These are phyloP conservation scores for Westerdykella aurantiaca DNA, from an alignment of 2,329 filamentous ascomycete species.

Conservation along the genomic window DNA sequence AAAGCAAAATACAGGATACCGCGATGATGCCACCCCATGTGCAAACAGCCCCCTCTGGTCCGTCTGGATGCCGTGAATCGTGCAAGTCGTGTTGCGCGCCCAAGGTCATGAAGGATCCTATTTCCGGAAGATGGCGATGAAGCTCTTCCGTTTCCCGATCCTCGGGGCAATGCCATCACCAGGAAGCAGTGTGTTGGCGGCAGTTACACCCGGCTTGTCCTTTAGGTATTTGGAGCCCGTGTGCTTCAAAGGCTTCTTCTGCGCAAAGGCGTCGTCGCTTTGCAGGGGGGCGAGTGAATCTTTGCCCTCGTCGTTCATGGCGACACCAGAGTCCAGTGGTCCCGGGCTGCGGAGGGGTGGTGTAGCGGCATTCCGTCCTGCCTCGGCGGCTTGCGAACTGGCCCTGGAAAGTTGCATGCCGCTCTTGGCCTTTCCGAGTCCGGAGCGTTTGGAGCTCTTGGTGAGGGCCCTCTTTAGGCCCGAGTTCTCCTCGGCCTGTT, in stretches of 20 bases:
- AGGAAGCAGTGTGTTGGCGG: slow-evolving; percentile 15
- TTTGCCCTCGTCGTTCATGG: slow-evolving; percentile 24
- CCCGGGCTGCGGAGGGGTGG: slow-evolving; percentile 31
- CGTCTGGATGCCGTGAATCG: too few species aligned
- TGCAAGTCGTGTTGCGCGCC: too few species aligned
- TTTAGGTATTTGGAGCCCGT: slow-evolving; percentile 10
- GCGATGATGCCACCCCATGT: too few species aligned
- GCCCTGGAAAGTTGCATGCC: slow-evolving; percentile 33
- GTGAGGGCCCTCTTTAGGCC: slow-evolving; percentile 40
- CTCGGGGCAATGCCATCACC: slow-evolving; percentile 28
- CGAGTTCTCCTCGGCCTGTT: slow-evolving; percentile 39
- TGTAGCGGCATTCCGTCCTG: slow-evolving; percentile 21
- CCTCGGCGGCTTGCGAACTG: slow-evolving; percentile 24
- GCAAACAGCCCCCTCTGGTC: too few species aligned
- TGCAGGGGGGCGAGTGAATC: slow-evolving; percentile 12
- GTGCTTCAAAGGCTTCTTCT: slow-evolving; percentile 18
- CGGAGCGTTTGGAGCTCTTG: slow-evolving; percentile 32
- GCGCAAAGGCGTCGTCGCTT: slow-evolving; percentile 18
- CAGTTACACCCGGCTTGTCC: slow-evolving; percentile 14
- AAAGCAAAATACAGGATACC: too few species aligned
- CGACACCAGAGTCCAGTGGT: slow-evolving; percentile 33
- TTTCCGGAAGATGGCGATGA: slow-evolving; percentile 41
- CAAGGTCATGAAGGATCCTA: slow-evolving; percentile 4
- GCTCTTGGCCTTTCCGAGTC: slow-evolving; percentile 33
- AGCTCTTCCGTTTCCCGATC: slow-evolving; percentile 44